A percentile compares a stretch with the other conserved stretches of the same genome.
These are phyloP conservation scores for Aspergillus fructus DNA, from an alignment of 2,329 filamentous ascomycete genomes.

Conservation along the genomic window DNA sequence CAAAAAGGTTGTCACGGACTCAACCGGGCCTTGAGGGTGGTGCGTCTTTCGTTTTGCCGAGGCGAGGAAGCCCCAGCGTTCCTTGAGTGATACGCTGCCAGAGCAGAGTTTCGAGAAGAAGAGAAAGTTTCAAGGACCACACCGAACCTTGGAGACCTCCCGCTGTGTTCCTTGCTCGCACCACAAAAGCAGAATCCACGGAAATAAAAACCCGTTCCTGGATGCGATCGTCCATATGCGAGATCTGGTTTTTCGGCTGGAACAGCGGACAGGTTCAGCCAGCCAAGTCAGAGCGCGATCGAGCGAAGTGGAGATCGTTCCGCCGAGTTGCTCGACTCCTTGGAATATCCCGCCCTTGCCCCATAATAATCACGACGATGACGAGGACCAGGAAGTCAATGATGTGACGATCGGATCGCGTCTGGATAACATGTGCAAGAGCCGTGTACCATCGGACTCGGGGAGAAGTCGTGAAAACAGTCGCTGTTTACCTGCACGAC, in stretches of 20 bases:
- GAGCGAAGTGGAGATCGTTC: slow-evolving; percentile 7
- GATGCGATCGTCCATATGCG: slow-evolving; percentile 5
- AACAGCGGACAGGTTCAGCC: slow-evolving; percentile 6
- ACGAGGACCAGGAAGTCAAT: not conserved
- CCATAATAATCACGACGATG: slow-evolving; percentile 2
- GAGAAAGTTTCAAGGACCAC: not conserved
- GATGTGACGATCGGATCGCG: not conserved
- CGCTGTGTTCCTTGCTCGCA: not conserved
- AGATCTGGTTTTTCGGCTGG: not conserved
- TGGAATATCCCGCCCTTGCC: slow-evolving; percentile 7
- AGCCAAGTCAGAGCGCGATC: slow-evolving; percentile 9
- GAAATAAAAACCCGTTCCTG: slow-evolving; percentile 3
- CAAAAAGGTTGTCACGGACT: not conserved
- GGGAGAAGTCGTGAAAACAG: not conserved
- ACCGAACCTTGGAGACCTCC: slow-evolving; percentile 1
- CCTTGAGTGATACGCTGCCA: no score
- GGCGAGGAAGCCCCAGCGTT: not conserved
- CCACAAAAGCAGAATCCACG: not conserved
- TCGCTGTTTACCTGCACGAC: not conserved
- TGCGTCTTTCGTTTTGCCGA: not conserved
- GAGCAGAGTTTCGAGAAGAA: not conserved
- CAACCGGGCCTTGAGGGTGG: not conserved
- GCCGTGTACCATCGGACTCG: not conserved
- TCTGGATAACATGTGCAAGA: not conserved
- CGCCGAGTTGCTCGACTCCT: slow-evolving; percentile 3